Percentiles rank a stretch among this genome's conserved stretches.
These are phyloP conservation scores for Desmodesmus armatus DNA, from an alignment of 139 green algal species.

Conservation along the genomic window DNA sequence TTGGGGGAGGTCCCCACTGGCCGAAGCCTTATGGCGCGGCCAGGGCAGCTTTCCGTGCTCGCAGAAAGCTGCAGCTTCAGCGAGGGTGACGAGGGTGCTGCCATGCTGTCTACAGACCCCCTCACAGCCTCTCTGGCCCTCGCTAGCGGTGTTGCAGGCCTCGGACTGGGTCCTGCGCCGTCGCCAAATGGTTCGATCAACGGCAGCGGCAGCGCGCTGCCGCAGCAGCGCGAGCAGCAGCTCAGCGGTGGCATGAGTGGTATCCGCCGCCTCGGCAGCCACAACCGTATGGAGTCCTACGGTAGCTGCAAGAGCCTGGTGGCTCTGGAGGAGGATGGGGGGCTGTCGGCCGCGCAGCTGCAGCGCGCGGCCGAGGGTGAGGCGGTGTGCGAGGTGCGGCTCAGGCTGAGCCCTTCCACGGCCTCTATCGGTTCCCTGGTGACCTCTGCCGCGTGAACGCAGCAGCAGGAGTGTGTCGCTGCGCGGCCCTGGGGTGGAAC, in stretches of 20 bases:
- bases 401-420: neutral
- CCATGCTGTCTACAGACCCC: neutral
- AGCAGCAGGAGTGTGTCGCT: neutral
- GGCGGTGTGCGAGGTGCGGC: slow-evolving; percentile 28
- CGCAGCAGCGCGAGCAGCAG: slow-evolving; percentile 18
- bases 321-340: neutral
- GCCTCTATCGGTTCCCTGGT: neutral
- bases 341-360: neutral
- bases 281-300: neutral
- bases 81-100: slow-evolving; percentile 23
- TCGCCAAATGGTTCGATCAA: neutral
- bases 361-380: neutral
- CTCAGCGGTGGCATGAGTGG: neutral
- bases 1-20: too few species aligned
- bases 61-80: slow-evolving; percentile 37
- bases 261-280: neutral
- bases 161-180: neutral
- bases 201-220: neutral
- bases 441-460: neutral
- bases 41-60: slow-evolving; percentile 27
- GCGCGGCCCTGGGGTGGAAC: too few species aligned
- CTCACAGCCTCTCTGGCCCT: slow-evolving; percentile 13
- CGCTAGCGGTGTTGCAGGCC: neutral
- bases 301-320: slow-evolving; percentile 4
- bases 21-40: neutral